These are phyloP conservation scores for Lactarius pseudohatsudake DNA, from an alignment of 768 basidiomycete species.

Conservation along the genomic window DNA sequence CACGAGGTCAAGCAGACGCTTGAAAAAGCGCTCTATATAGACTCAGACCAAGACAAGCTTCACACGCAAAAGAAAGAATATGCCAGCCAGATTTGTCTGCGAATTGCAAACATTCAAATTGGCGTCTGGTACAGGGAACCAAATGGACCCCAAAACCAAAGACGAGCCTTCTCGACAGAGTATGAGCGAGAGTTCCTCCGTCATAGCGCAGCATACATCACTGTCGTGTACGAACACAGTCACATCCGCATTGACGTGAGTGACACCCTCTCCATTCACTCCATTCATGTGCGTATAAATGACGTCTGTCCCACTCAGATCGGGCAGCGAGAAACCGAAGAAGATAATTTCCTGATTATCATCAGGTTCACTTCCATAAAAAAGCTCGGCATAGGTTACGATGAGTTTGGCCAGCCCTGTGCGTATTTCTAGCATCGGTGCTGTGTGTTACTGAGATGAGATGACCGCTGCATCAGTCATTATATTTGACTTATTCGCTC, in stretches of 20 bases:
- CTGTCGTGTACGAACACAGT: slow-evolving; percentile 70
- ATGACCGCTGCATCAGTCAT: slow-evolving; percentile 6
- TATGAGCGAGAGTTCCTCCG: slow-evolving; percentile 55
- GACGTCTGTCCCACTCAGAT: slow-evolving; percentile 6
- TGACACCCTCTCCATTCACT: background rate
- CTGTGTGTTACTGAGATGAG: background rate
- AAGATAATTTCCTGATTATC: slow-evolving; percentile 7
- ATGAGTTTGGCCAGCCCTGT: slow-evolving; percentile 19
- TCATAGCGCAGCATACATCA: slow-evolving; percentile 50
- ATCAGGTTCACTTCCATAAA: slow-evolving; percentile 24
- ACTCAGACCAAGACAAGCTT: slow-evolving; percentile 35
- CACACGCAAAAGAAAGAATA: slow-evolving; percentile 32
- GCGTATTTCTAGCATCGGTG: background rate
- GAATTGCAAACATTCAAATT: slow-evolving; percentile 65
- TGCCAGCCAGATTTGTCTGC: slow-evolving; percentile 46
- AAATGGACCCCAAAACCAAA: slow-evolving; percentile 27
- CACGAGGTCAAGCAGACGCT: slow-evolving; percentile 28
- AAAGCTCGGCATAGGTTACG: slow-evolving; percentile 26
- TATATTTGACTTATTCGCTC: slow-evolving; percentile 35
- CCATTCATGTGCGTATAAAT: background rate
- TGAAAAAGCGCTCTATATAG: slow-evolving; percentile 37
- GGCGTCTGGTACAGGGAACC: slow-evolving; percentile 52
- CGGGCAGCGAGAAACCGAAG: slow-evolving; percentile 23
- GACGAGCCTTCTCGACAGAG: slow-evolving; percentile 60
- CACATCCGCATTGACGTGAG: slow-evolving; percentile 59